Conservation (phyloP, 441 rosid species). For the Metrosideros polymorpha region DNA sequence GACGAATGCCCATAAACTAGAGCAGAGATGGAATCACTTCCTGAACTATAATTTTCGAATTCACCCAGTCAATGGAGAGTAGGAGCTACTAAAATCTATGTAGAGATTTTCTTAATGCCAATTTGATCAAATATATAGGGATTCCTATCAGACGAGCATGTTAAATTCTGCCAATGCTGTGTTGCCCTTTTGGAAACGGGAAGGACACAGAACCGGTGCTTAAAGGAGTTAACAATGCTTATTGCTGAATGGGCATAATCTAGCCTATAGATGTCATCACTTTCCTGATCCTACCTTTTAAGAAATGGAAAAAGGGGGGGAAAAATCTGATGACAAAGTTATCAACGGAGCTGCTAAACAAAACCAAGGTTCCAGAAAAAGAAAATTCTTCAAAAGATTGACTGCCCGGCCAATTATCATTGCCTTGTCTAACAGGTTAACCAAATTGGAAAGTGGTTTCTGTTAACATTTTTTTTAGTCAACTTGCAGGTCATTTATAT, state of each 20-base stretch:
- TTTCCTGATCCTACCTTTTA: background rate
- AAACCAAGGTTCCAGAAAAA: background rate
- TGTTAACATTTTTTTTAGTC: background rate
- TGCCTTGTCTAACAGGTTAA: background rate
- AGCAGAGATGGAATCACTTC: background rate
- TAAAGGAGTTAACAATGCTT: background rate
- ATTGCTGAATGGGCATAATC: background rate
- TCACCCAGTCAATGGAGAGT: background rate
- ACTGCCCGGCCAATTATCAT: background rate
- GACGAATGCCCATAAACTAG: background rate
- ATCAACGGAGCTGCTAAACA: background rate
- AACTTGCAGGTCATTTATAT: background rate
- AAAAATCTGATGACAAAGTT: background rate
- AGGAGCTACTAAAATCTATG: background rate
- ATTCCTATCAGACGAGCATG: background rate
- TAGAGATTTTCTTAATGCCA: background rate
- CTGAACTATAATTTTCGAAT: background rate
- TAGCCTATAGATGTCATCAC: background rate
- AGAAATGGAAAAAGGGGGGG: background rate
- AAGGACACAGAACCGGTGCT: background rate
- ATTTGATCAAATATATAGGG: background rate
- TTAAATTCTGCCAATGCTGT: background rate
- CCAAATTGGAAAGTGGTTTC: background rate
- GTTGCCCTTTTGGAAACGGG: background rate
- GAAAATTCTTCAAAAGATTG: background rate